These are phyloP conservation scores for Claviceps cyperi DNA, from an alignment of 2,329 filamentous ascomycete genomes.

Conservation along the genomic window DNA sequence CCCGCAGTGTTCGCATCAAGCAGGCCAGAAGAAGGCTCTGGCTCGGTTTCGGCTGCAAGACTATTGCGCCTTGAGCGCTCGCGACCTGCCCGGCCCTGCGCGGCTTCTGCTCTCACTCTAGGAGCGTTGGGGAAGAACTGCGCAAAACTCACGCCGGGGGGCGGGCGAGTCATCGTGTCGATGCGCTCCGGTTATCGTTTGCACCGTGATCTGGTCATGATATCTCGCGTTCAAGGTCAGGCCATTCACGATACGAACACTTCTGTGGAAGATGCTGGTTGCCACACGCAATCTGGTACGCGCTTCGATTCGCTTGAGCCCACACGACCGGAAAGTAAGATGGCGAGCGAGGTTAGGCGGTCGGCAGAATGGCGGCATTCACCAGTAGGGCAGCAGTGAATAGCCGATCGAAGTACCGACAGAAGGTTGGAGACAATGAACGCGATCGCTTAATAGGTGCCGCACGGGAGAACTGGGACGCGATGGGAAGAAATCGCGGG, in stretches of 20 bases:
- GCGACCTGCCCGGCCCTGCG: conserved; percentile 21
- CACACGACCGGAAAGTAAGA: conserved; percentile 24
- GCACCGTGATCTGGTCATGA: conserved; percentile 42
- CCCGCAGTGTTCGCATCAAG: conserved; percentile 13
- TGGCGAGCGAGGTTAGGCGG: neutral
- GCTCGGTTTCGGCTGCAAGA: conserved; percentile 12
- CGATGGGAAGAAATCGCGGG: conserved; percentile 3
- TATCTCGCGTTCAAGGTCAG: conserved; percentile 26
- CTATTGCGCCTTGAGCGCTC: conserved; percentile 15
- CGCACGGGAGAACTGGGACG: conserved; percentile 1
- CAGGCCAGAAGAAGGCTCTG: conserved; percentile 11
- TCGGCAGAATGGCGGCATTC: conserved; percentile 3
- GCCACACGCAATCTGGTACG: conserved; percentile 8
- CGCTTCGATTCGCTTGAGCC: conserved; percentile 13
- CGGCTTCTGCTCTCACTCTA: conserved; percentile 37
- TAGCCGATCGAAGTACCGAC: neutral
- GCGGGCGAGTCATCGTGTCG: conserved; percentile 64
- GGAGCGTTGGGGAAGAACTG: conserved; percentile 76
- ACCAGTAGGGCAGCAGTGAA: conserved; percentile 35
- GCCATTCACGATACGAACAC: conserved; percentile 10
- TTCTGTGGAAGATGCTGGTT: conserved; percentile 7
- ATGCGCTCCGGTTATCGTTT: conserved; percentile 35
- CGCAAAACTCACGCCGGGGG: conserved; percentile 61
- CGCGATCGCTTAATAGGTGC: conserved; percentile 8
- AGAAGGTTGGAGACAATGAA: neutral